These are phyloP conservation scores for Rhododendron henanense DNA, from an alignment of 148 eudicot genomes.

Conservation along the genomic window DNA sequence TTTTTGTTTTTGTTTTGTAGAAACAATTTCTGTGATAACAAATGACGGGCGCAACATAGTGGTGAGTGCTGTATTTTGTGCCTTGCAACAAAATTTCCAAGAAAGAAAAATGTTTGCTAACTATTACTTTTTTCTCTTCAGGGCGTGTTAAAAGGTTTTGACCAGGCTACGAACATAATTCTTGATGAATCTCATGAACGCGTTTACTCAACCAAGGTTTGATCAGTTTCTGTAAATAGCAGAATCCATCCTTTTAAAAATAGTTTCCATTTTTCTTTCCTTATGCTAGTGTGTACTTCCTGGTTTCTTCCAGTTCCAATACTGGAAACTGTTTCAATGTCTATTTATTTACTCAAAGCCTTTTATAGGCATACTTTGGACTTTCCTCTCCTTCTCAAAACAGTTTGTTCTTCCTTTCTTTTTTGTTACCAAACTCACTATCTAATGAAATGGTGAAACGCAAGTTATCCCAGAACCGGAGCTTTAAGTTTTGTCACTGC, in stretches of 20 bases:
- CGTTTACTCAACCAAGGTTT: slow-evolving; percentile 89
- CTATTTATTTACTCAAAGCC: neutral
- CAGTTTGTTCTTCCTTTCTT: neutral
- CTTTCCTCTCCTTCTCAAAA: neutral
- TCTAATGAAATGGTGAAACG: neutral
- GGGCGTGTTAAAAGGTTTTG: slow-evolving; percentile 87
- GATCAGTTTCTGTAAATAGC: neutral
- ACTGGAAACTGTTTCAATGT: neutral
- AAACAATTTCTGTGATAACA: slow-evolving; percentile 77
- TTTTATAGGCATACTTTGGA: neutral
- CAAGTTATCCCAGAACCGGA: neutral
- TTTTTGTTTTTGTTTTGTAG: slow-evolving; percentile 35
- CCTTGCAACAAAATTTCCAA: neutral
- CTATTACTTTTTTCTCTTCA: slow-evolving; percentile 23
- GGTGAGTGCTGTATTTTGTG: slow-evolving; percentile 45
- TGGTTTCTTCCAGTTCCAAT: neutral
- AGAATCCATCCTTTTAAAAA: slow-evolving; percentile 44
- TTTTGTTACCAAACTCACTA: neutral
- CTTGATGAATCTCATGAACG: slow-evolving; percentile 98
- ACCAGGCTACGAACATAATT: slow-evolving; percentile 92
- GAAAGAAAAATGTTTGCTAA: slow-evolving; percentile 10
- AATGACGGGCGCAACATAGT: slow-evolving; percentile 95
- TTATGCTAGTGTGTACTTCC: neutral
- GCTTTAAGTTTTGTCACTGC: neutral
- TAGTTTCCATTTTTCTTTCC: neutral